Evolutionary conservation across 2,329 filamentous ascomycete species (phyloP).

Genomic region (Penicillium nordicum): DNA sequence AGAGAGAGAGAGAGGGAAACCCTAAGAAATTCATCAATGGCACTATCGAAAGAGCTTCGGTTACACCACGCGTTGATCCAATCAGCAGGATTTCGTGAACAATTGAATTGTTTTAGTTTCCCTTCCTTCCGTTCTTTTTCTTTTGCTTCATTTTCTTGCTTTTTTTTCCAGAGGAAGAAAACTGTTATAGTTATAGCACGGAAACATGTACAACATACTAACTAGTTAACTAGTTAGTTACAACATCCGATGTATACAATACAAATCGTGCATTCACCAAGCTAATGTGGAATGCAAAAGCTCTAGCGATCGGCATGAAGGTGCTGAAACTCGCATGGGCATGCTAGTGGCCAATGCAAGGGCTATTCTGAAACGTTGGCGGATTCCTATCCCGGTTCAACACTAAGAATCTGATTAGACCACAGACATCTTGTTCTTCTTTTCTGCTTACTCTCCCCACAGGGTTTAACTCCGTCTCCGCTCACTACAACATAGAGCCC

Average conservation of each 20-base stretch:
- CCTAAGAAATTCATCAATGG: not conserved
- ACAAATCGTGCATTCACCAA: constrained; percentile 6
- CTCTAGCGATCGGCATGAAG: constrained; percentile 18
- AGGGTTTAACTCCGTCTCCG: not conserved
- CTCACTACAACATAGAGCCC: not conserved
- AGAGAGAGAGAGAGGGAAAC: not conserved
- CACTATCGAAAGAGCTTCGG: constrained; percentile 15
- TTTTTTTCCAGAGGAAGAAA: not conserved
- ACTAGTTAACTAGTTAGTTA: too few species aligned
- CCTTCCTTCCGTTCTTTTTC: not conserved
- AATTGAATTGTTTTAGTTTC: constrained; percentile 3
- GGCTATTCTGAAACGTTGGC: constrained; percentile 22
- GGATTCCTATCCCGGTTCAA: constrained; percentile 13
- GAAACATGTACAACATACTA: not conserved
- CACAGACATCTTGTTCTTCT: not conserved
- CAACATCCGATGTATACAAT: not conserved
- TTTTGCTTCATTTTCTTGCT: not conserved
- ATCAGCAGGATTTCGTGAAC: constrained; percentile 11
- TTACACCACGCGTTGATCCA: constrained; percentile 3
- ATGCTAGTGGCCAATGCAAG: constrained; percentile 12
- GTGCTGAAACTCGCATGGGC: constrained; percentile 17
- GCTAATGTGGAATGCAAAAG: constrained; percentile 14
- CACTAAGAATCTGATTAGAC: constrained; percentile 4
- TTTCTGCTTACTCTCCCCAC: not conserved
- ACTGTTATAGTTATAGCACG: not conserved